phyloP scores from a whole-genome alignment of 2,329 filamentous ascomycete species.

The Mycocentrospora acerina region DNA sequence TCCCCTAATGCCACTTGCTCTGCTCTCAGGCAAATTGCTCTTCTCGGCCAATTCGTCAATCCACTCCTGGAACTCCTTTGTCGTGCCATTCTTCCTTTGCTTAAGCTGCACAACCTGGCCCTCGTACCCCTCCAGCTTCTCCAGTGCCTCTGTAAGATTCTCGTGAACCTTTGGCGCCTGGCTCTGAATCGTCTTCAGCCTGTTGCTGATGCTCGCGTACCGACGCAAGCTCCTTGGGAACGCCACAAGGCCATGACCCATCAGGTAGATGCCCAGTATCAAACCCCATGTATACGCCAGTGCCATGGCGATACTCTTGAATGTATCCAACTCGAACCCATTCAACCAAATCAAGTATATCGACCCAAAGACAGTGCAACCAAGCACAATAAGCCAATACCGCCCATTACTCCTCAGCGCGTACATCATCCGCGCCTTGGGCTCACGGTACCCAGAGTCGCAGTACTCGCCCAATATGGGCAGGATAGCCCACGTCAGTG shows the following conservation, averaged over 20 bases:
- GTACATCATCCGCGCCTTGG: constrained; percentile 77
- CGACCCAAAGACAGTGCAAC: constrained; percentile 68
- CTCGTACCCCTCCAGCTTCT: constrained; percentile 78
- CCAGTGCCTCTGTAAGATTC: constrained; percentile 79
- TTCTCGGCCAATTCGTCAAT: constrained; percentile 90
- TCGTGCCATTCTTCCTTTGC: constrained; percentile 76
- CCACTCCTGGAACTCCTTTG: constrained; percentile 81
- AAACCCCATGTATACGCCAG: constrained; percentile 93
- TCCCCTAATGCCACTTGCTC: constrained; percentile 37
- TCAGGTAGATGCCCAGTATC: constrained; percentile 88
- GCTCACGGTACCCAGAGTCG: constrained; percentile 89
- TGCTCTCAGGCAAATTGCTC: constrained; percentile 66
- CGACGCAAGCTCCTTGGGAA: constrained; percentile 81
- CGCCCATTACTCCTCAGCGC: constrained; percentile 84
- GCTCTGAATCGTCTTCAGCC: constrained; percentile 72
- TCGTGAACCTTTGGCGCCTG: constrained; percentile 83
- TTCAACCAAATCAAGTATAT: constrained; percentile 82
- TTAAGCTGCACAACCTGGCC: constrained; percentile 76
- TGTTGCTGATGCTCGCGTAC: constrained; percentile 73
- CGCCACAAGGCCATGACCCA: constrained; percentile 94
- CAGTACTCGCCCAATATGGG: constrained; percentile 92
- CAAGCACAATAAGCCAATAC: constrained; percentile 81
- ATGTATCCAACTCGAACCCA: constrained; percentile 67
- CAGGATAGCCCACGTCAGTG: constrained; percentile 90
- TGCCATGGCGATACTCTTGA: constrained; percentile 89